Evolutionary conservation across 2,329 filamentous ascomycete genomes (phyloP).

Genomic region (Aspergillus phoenicis): DNA sequence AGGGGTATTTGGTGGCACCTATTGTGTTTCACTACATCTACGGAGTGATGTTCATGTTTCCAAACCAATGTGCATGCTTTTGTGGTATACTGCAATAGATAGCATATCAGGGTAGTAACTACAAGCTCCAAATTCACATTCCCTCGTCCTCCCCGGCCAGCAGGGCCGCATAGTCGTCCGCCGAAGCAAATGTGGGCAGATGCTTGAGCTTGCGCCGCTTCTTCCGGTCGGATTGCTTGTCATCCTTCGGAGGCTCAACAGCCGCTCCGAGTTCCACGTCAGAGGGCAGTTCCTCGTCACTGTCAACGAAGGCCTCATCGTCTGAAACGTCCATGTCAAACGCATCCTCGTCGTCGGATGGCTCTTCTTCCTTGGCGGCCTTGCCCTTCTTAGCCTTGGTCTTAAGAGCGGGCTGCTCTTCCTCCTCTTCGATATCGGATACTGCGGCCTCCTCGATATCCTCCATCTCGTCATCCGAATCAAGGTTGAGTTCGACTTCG

Average conservation of each 20-base stretch:
- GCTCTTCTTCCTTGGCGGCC: constrained; percentile 38
- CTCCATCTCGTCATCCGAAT: constrained; percentile 49
- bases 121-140: constrained; percentile 29
- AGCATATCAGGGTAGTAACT: constrained; percentile 15
- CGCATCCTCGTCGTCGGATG: constrained; percentile 53
- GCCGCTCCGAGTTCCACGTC: constrained; percentile 50
- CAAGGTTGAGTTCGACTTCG: constrained; percentile 52
- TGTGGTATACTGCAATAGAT: constrained; percentile 24
- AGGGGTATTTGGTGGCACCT: no score
- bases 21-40: no score
- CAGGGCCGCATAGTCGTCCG: constrained; percentile 89
- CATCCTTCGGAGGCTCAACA: constrained; percentile 46
- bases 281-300: constrained; percentile 58
- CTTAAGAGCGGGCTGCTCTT: constrained; percentile 15
- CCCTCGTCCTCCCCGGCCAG: constrained; percentile 69
- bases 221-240: constrained; percentile 50
- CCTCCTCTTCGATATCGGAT: constrained; percentile 46
- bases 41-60: neutral
- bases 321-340: constrained; percentile 54
- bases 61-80: constrained; percentile 12
- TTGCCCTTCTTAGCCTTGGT: constrained; percentile 32
- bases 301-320: constrained; percentile 52
- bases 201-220: constrained; percentile 84
- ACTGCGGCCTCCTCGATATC: constrained; percentile 54
- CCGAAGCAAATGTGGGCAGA: constrained; percentile 88